Evolutionary conservation across 495 filamentous ascomycete genomes (phyloP).

Genomic region (Penicillium dipodomyicola): DNA sequence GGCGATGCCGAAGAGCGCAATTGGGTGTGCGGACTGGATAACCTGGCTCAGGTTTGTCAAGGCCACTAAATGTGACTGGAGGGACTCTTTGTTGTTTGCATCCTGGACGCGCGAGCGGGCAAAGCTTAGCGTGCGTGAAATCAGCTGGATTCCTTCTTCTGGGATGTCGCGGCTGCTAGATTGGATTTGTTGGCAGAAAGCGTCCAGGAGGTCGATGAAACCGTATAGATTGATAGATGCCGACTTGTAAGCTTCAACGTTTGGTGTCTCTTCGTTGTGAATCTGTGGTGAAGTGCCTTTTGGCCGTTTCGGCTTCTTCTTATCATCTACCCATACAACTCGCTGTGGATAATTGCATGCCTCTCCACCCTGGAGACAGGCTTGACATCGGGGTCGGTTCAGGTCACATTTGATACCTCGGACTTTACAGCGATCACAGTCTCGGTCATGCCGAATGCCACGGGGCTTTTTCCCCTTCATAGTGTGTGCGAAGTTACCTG

Average conservation of each 20-base stretch:
- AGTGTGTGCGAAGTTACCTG: background rate
- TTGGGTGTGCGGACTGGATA: constrained; percentile 32
- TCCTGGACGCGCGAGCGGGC: constrained; percentile 26
- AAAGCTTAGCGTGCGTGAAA: constrained; percentile 28
- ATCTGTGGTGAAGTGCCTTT: background rate
- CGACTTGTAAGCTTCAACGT: constrained; percentile 4
- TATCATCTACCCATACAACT: constrained; percentile 34
- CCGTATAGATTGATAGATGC: constrained; percentile 32
- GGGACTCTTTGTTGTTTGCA: constrained; percentile 20
- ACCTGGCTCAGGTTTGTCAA: constrained; percentile 30
- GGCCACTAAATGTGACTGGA: constrained; percentile 32
- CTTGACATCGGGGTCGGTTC: constrained; percentile 33
- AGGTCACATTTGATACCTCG: constrained; percentile 36
- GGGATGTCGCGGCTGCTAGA: constrained; percentile 25
- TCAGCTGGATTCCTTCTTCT: constrained; percentile 27
- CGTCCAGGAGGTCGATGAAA: constrained; percentile 32
- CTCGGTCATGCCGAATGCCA: constrained; percentile 36
- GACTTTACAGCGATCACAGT: constrained; percentile 31
- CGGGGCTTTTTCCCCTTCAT: constrained; percentile 34
- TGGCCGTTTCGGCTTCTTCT: constrained; percentile 11
- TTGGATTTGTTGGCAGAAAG: constrained; percentile 33
- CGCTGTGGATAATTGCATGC: constrained; percentile 33
- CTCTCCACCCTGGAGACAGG: constrained; percentile 24
- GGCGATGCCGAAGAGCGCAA: constrained; percentile 35
- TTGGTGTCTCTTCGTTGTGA: background rate